Conservation (phyloP, 176 grass and related monocot species). For the Oryza glumipatula region DNA sequence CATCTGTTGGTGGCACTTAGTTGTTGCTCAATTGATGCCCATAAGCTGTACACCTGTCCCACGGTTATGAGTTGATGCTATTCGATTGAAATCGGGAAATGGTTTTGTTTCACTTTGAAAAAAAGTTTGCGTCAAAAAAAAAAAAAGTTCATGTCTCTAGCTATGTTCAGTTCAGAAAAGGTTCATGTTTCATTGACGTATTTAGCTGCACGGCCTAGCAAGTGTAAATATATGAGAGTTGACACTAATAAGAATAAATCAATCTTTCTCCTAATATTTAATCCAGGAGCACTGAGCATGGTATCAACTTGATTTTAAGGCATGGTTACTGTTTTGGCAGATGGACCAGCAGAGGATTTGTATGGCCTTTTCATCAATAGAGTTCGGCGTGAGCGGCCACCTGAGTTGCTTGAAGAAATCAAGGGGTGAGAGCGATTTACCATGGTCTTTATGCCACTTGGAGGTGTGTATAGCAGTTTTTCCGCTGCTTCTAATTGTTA, state of each 20-base stretch:
- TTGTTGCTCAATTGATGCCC: background rate
- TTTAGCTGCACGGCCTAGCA: background rate
- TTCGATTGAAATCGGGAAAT: background rate
- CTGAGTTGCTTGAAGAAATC: slow-evolving; percentile 76
- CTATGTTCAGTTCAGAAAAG: background rate
- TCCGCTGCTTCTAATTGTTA: background rate
- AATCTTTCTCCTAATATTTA: background rate
- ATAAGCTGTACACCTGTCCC: background rate
- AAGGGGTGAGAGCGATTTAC: slow-evolving; percentile 49
- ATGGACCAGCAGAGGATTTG: slow-evolving; percentile 93
- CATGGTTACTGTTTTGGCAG: slow-evolving; percentile 40
- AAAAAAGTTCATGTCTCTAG: background rate
- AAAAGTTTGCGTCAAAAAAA: too few relatives aligned
- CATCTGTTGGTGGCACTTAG: background rate
- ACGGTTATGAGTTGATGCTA: background rate
- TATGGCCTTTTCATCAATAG: slow-evolving; percentile 88
- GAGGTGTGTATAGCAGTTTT: background rate
- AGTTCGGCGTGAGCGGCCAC: slow-evolving; percentile 73
- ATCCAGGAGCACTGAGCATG: background rate
- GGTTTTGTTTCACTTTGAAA: background rate
- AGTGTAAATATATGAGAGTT: background rate
- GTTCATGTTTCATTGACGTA: background rate
- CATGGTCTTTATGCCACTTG: background rate
- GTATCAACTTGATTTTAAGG: background rate
- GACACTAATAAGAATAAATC: background rate